Evolutionary conservation across 225 moss, liverwort and hornwort species (phyloP).

Genomic region (Climacium dendroides): DNA sequence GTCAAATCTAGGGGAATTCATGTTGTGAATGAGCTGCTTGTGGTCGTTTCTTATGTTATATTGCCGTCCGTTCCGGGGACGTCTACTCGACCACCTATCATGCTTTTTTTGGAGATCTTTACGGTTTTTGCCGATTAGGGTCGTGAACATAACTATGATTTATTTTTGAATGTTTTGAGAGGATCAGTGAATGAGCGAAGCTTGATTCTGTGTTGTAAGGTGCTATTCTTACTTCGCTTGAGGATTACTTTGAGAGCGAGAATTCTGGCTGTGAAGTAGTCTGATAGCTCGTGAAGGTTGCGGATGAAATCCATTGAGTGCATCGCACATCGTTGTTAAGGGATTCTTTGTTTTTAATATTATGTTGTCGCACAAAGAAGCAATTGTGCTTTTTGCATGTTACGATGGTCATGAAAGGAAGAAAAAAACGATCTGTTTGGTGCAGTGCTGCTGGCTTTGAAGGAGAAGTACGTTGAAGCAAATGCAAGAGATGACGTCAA

Average conservation of each 20-base stretch:
- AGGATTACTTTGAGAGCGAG: not conserved
- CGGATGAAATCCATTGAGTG: not conserved
- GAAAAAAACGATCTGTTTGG: not conserved
- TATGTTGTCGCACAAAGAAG: not conserved
- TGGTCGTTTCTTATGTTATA: not conserved
- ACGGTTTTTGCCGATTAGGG: not conserved
- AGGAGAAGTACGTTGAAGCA: slow-evolving; percentile 73
- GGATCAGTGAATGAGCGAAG: not conserved
- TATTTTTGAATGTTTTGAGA: not conserved
- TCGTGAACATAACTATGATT: not conserved
- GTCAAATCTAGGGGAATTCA: not conserved
- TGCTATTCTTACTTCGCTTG: not conserved
- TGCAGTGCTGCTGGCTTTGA: slow-evolving; percentile 76
- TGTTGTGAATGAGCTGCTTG: not conserved
- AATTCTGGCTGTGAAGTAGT: not conserved
- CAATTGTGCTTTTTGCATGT: not conserved
- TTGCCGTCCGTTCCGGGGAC: not conserved
- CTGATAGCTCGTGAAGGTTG: not conserved
- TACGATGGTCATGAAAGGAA: not conserved
- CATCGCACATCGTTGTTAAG: not conserved
- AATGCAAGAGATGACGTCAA: slow-evolving; percentile 66
- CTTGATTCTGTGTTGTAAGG: not conserved
- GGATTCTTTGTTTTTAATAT: not conserved
- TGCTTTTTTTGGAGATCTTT: not conserved
- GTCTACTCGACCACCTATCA: not conserved